phyloP scores from a whole-genome alignment of 106 monocot species.

The Cymbidium sinense region DNA sequence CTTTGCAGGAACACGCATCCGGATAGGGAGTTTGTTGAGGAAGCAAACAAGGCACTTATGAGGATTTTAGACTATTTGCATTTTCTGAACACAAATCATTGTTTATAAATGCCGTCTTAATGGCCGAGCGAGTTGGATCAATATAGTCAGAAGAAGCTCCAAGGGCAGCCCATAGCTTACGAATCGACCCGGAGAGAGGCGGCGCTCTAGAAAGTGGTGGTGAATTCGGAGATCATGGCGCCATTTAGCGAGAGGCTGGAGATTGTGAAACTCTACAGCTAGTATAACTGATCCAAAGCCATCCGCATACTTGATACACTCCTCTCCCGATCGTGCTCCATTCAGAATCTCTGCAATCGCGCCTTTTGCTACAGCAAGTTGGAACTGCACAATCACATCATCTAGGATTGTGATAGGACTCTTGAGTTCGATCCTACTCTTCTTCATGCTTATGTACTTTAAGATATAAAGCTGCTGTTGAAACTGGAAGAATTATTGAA shows the following conservation, averaged over 20 bases:
- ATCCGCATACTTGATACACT: conserved; percentile 86
- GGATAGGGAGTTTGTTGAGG: conserved; percentile 81
- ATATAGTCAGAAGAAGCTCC: too few relatives aligned
- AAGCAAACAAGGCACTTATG: conserved; percentile 78
- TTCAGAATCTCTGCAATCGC: conserved; percentile 85
- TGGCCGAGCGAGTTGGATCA: too few relatives aligned
- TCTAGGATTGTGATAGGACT: conserved; percentile 90
- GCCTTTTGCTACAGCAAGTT: conserved; percentile 90
- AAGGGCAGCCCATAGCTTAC: too few relatives aligned
- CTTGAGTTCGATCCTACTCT: conserved; percentile 51
- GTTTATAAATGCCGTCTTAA: too few relatives aligned
- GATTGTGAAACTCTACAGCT: conserved; percentile 72
- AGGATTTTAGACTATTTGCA: conserved; percentile 81
- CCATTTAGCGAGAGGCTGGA: conserved; percentile 46
- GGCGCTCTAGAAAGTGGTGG: not conserved
- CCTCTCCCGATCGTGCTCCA: conserved; percentile 43
- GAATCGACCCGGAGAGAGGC: not conserved
- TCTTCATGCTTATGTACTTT: conserved; percentile 80
- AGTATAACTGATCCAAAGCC: conserved; percentile 92
- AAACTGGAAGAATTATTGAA: conserved; percentile 74
- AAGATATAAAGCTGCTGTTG: conserved; percentile 85
- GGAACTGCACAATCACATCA: conserved; percentile 91
- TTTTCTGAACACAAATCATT: too few relatives aligned
- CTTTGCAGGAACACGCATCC: conserved; percentile 91
- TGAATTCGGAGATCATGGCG: conserved; percentile 19